Evolutionary conservation across 768 basidiomycete species (phyloP), one percentile per base, ranked within the genome.

Genomic region (Butyriboletus loyo): DNA sequence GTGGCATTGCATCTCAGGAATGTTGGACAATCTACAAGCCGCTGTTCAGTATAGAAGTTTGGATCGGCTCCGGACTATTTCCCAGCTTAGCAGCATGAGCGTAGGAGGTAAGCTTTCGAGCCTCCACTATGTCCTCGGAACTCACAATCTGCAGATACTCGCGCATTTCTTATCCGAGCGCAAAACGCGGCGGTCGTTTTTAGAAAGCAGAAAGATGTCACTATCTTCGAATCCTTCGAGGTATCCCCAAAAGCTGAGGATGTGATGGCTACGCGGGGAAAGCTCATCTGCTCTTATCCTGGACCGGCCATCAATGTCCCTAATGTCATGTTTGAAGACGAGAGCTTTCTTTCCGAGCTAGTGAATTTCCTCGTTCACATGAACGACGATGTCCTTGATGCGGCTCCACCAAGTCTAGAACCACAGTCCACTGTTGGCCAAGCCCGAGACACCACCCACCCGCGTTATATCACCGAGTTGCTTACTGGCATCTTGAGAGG

Each of bases 381-480:
- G 38, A 14, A 39, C 21, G 21, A 14, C 15, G 25, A 41, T 41
- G 4, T 41, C 17, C 40, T 41, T 8, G 39, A 40, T 24, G 11
- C 39, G 4, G 17, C 68, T 7, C 57, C 76, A 1, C 67, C 57
- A 1, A 75, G 70, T 2, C 61, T 11, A 8, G 80, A 80, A 58
- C 76, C 74, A 4, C 63, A 61, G 15, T 68, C 68, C 2, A 54
- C 52, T 9, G 66, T 74, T 7, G 22, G 43, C 13, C 78, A 81
- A 60, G 41, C 54, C 9, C 66, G 79, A 7, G 75, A 76, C 25
- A 75, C 74, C 0, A 39, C 67, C 0, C 61, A 81, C 53, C 77
- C 77, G 1, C 72, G 74, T 1, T 79, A 79, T 46, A 78, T 83
- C 56, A 76, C 78, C 3, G 69, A 78, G 46, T 60, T 82, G 6